Conservation (phyloP, 257 asterid genomes). For the Thymus quinquecostatus region DNA sequence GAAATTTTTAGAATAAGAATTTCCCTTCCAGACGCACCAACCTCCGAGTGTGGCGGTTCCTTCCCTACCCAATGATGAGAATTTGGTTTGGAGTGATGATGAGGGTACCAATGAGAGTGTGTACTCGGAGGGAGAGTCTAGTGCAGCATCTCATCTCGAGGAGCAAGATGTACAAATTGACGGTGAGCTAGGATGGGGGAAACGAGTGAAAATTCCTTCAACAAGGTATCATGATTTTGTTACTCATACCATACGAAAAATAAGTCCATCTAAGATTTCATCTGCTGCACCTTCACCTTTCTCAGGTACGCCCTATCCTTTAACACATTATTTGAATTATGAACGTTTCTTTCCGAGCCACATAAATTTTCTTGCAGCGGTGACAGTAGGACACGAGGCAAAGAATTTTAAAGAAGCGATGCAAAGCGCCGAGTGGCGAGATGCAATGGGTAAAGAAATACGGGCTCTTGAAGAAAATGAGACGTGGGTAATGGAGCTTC, state of each 20-base stretch:
- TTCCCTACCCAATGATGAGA: too few species aligned
- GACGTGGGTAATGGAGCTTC: constrained; percentile 2
- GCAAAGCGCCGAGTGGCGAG: not conserved
- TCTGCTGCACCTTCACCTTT: not conserved
- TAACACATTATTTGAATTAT: constrained; percentile 23
- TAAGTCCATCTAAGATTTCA: not conserved
- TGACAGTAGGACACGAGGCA: not conserved
- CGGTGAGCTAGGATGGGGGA: not conserved
- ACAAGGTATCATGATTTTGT: not conserved
- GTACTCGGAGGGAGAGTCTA: not conserved
- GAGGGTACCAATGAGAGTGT: not conserved
- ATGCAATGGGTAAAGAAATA: not conserved
- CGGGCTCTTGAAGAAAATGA: constrained; percentile 10
- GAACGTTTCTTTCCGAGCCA: not conserved
- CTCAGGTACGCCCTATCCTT: constrained; percentile 28
- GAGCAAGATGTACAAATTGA: not conserved
- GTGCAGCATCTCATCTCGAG: too few species aligned
- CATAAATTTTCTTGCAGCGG: constrained; percentile 10
- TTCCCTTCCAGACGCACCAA: not conserved
- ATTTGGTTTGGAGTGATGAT: not conserved
- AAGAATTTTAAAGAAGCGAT: constrained; percentile 1
- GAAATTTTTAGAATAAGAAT: not conserved
- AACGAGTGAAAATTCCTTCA: not conserved
- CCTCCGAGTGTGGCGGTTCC: too few species aligned
- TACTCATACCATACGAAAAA: not conserved